phyloP scores from a whole-genome alignment of 2,329 filamentous ascomycete species.

The Stagonosporopsis tanaceti region DNA sequence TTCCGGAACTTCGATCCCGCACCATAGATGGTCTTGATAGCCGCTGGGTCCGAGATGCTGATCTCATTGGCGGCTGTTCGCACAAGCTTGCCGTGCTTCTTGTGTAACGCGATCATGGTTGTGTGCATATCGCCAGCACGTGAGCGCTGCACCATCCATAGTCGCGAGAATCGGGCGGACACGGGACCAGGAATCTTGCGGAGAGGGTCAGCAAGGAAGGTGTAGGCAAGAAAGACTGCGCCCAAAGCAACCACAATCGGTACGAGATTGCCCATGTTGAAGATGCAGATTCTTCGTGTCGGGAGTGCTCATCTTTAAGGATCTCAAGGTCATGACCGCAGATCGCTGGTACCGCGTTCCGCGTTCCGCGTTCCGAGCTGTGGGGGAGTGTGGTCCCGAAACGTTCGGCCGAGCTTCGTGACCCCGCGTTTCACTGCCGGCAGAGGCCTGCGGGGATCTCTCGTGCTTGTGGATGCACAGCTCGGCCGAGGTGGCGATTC shows the following conservation, averaged over 20 bases:
- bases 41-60: constrained; percentile 18
- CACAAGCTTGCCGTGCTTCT: constrained; percentile 22
- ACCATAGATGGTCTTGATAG: constrained; percentile 29
- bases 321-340: no score
- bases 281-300: not conserved
- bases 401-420: constrained; percentile 1
- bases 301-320: not conserved
- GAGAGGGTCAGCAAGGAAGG: constrained; percentile 9
- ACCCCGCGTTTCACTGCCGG: constrained; percentile 1
- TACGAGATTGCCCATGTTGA: constrained; percentile 12
- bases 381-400: not conserved
- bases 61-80: constrained; percentile 22
- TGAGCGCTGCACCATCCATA: constrained; percentile 18
- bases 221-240: constrained; percentile 4
- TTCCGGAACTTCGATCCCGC: constrained; percentile 32
- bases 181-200: constrained; percentile 14
- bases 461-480: no score
- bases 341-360: not conserved
- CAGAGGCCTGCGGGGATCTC: not conserved
- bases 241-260: constrained; percentile 4
- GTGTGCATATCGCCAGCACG: constrained; percentile 18
- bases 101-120: constrained; percentile 17
- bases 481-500: no score
- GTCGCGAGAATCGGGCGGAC: constrained; percentile 11
- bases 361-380: not conserved